Percentiles rank a stretch among this genome's conserved stretches.
phyloP scores from a whole-genome alignment of 352 stramenopile species.

The Globisporangium rhizosaccharum region DNA sequence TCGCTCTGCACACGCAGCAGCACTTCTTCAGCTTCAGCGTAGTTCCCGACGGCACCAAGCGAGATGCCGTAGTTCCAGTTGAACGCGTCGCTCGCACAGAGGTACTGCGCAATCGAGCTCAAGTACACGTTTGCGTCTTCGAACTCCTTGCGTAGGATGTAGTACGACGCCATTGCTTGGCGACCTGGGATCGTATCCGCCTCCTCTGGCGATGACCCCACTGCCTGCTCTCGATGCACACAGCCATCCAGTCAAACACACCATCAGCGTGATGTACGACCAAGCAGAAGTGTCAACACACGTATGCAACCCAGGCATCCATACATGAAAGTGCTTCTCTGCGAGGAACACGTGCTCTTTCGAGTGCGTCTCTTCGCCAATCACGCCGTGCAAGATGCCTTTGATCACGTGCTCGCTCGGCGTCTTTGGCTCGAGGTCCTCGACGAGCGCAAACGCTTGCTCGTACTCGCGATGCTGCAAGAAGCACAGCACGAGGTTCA shows the following conservation, averaged over 20 bases:
- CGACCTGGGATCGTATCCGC: conserved; percentile 62
- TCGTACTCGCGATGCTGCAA: conserved; percentile 43
- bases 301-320: not conserved
- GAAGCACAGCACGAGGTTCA: conserved; percentile 54
- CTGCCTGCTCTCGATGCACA: conserved; percentile 17
- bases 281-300: not conserved
- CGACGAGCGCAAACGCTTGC: conserved; percentile 50
- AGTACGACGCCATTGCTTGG: conserved; percentile 69
- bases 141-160: conserved; percentile 61
- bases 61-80: conserved; percentile 79
- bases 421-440: conserved; percentile 40
- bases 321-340: conserved; percentile 62
- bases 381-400: conserved; percentile 49
- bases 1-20: conserved; percentile 41
- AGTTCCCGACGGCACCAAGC: conserved; percentile 42
- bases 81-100: conserved; percentile 51
- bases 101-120: conserved; percentile 53
- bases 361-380: conserved; percentile 48
- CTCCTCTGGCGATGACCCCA: conserved; percentile 38
- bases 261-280: not conserved
- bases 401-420: conserved; percentile 48
- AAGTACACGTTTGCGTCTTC: conserved; percentile 63
- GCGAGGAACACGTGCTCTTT: conserved; percentile 71
- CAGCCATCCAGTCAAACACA: not conserved
- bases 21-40: conserved; percentile 46